Base-by-base conservation (phyloP, 805 yeast genomes). In the Hanseniaspora mollemarum region DNA sequence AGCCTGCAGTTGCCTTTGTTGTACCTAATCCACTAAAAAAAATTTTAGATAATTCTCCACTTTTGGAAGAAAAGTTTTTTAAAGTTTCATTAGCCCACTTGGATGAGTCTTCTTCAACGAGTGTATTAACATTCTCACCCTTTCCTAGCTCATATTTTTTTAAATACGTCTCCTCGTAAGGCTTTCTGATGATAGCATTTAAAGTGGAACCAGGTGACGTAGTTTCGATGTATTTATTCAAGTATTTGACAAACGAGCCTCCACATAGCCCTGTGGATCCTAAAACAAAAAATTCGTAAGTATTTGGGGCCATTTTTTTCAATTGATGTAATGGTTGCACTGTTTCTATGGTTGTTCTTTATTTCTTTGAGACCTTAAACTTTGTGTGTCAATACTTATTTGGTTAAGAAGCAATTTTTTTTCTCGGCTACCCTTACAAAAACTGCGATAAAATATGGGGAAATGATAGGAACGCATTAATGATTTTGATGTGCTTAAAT, bases 191-290 rank as follows among this genome's bases (percentile, higher is more conserved):
- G 2, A 83, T 55, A 3, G 86, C 71, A 15, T 43, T 33, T 12
- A 40, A 32, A n/a, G 25, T 21, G 3, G 40, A 29, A 9, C 25
- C n/a, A 2, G 9, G 12, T 18, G 15, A 16, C 33, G 36, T 21
- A 2, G 28, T 28, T 24, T 21, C 4, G 16, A 40, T 33, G 18
- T 16, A 33, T 19, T 40, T 31, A 35, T 64, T 63, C 5, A 76
- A 75, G 24, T 64, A 64, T 49, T 69, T 72, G 49, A 84, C 60
- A 53, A 84, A 72, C 22, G 68, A 71, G 22, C 70, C 57, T 8
- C 95, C 96, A 51, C 82, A 80, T 19, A 85, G 66, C 2, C 95
- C 95, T 1, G 95, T 86, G 26, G 87, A 74, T 1, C 95, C 95
- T 40, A 84, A 63, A 15, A 73, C 59, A 40, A 74, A 65, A 13